These are phyloP conservation scores for Helotiales sp. DNA, from an alignment of 2,329 filamentous ascomycete genomes.

Conservation along the genomic window DNA sequence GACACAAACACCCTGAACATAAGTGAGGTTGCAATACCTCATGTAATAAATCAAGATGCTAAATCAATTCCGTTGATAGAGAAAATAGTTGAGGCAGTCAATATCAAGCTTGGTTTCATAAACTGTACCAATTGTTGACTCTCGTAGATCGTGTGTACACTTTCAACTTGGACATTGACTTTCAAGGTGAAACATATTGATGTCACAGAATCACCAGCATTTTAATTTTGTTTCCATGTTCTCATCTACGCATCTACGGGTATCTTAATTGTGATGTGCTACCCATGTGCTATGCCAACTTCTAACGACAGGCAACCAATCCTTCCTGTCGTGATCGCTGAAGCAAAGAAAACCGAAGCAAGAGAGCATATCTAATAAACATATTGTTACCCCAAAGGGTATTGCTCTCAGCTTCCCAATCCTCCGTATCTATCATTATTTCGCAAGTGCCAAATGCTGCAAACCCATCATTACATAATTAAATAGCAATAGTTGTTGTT, in stretches of 20 bases:
- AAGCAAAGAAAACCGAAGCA: conserved; percentile 6
- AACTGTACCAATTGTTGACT: too few species aligned
- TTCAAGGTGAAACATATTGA: not conserved
- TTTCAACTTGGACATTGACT: too few species aligned
- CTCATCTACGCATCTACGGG: not conserved
- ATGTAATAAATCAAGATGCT: too few species aligned
- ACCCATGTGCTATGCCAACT: conserved; percentile 4
- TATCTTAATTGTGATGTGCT: conserved; percentile 6
- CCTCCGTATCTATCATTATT: conserved; percentile 1
- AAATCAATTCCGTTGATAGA: too few species aligned
- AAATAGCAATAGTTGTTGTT: conserved; percentile 8
- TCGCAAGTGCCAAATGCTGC: conserved; percentile 5
- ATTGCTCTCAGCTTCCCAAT: conserved; percentile 8
- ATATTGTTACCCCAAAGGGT: not conserved
- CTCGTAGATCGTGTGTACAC: too few species aligned
- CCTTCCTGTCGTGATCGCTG: not conserved
- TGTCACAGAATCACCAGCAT: not conserved
- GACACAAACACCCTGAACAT: too few species aligned
- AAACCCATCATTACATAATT: not conserved
- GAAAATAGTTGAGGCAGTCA: too few species aligned
- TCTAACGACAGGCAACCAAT: not conserved
- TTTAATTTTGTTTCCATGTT: not conserved
- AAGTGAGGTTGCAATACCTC: too few species aligned
- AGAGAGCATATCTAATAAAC: conserved; percentile 1
- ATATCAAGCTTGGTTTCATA: too few species aligned